These are phyloP conservation scores for Rosa lucieae DNA, from an alignment of 306 rosid species.

Conservation along the genomic window DNA sequence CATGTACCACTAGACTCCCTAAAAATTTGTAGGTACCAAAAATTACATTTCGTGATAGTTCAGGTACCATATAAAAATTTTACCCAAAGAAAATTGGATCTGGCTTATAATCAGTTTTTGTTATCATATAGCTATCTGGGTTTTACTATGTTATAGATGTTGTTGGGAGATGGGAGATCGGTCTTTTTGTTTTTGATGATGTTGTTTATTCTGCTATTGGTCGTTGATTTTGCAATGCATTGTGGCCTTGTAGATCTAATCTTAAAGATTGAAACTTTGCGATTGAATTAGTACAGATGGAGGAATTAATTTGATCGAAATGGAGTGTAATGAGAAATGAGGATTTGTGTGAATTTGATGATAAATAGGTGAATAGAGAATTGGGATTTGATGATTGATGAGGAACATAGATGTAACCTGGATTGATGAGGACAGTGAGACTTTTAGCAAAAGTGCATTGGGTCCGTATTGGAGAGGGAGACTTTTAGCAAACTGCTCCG, in stretches of 20 bases:
- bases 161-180: not conserved
- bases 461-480: too few species aligned
- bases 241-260: slow-evolving; percentile 5
- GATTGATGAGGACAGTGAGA: not conserved
- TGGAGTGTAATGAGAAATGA: not conserved
- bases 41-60: too few species aligned
- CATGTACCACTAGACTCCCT: too few species aligned
- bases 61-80: too few species aligned
- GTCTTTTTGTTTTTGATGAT: not conserved
- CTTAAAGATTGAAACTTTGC: not conserved
- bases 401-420: too few species aligned
- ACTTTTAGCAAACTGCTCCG: not conserved
- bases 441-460: not conserved
- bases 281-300: not conserved
- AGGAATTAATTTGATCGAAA: not conserved
- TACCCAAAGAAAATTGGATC: not conserved
- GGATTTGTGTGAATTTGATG: not conserved
- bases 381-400: not conserved
- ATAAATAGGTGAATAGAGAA: not conserved
- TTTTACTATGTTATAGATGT: not conserved
- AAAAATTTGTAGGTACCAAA: too few species aligned
- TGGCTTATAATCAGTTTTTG: not conserved
- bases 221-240: not conserved
- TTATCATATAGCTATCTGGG: slow-evolving; percentile 2
- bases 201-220: not conserved